A percentile compares a stretch with the other conserved stretches of the same genome.
These are phyloP conservation scores for Globisporangium orthogonon DNA, from an alignment of 352 stramenopile genomes.

Conservation along the genomic window DNA sequence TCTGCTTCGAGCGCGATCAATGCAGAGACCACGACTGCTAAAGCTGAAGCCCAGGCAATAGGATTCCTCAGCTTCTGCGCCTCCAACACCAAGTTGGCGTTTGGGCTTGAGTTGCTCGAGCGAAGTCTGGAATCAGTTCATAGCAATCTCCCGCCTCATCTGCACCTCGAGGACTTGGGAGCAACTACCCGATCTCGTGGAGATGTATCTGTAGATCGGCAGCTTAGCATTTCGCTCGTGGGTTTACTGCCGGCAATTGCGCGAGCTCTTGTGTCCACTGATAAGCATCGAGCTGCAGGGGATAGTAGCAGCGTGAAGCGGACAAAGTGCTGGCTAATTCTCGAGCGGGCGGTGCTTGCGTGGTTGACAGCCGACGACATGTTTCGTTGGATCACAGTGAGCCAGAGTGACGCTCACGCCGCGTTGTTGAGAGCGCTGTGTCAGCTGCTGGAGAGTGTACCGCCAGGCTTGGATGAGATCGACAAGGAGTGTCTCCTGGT, in stretches of 20 bases:
- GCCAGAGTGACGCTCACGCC: slow-evolving; percentile 25
- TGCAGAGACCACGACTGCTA: slow-evolving; percentile 14
- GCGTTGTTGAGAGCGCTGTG: slow-evolving; percentile 26
- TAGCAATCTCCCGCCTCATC: slow-evolving; percentile 11
- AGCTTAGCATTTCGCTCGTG: slow-evolving; percentile 43
- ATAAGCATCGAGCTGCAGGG: too few species aligned
- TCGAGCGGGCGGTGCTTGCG: slow-evolving; percentile 26
- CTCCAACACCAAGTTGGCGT: background rate
- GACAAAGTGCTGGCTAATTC: slow-evolving; percentile 26
- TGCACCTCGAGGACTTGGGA: background rate
- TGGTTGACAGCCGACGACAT: slow-evolving; percentile 64
- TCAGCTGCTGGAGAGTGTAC: slow-evolving; percentile 16
- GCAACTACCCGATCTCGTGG: background rate
- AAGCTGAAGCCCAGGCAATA: slow-evolving; percentile 24
- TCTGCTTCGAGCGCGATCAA: background rate
- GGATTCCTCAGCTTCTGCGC: slow-evolving; percentile 13
- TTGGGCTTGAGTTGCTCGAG: slow-evolving; percentile 17
- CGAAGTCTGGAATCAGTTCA: slow-evolving; percentile 15
- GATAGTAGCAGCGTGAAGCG: background rate
- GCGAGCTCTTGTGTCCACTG: background rate
- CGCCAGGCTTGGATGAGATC: background rate
- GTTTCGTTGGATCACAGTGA: slow-evolving; percentile 63
- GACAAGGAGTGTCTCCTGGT: background rate
- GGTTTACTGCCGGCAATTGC: slow-evolving; percentile 30
- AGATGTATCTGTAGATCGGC: slow-evolving; percentile 31